A percentile compares a stretch with the other conserved stretches of the same genome.
phyloP scores from a whole-genome alignment of 768 basidiomycete species.

The Leccinum variicolor region DNA sequence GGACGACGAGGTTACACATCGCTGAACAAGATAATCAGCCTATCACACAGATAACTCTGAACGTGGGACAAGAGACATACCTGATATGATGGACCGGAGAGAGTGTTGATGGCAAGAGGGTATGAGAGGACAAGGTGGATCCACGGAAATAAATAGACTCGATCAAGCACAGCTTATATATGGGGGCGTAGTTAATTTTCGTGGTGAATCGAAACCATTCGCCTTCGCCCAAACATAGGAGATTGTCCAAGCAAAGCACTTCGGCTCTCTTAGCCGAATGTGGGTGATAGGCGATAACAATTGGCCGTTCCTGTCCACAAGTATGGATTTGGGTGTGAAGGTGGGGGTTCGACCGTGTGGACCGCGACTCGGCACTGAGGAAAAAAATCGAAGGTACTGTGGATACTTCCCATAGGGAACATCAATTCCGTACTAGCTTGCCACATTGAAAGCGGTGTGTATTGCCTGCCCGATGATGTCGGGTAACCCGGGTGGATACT shows the following conservation, averaged over 20 bases:
- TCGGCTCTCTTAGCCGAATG: slow-evolving; percentile 13
- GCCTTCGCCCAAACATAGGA: slow-evolving; percentile 1
- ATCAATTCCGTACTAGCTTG: too few species aligned
- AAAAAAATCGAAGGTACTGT: not conserved
- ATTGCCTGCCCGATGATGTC: not conserved
- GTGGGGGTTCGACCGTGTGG: not conserved
- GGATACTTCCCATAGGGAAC: not conserved
- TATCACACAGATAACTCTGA: not conserved
- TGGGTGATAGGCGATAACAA: not conserved
- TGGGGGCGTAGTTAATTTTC: not conserved
- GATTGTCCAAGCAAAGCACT: slow-evolving; percentile 6
- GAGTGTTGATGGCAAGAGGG: not conserved
- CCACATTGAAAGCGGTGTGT: too few species aligned
- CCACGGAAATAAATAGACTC: not conserved
- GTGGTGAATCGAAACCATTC: slow-evolving; percentile 11
- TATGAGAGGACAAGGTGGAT: not conserved
- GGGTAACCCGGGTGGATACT: not conserved
- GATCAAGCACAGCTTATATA: slow-evolving; percentile 8
- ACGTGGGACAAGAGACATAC: not conserved
- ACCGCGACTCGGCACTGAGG: too few species aligned
- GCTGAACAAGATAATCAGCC: slow-evolving; percentile 1
- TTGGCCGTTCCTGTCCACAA: not conserved
- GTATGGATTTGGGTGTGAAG: slow-evolving; percentile 1
- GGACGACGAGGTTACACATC: slow-evolving; percentile 31
- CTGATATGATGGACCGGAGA: not conserved